phyloP scores from a whole-genome alignment of 2,329 filamentous ascomycete genomes.

The Penicillium sp. region DNA sequence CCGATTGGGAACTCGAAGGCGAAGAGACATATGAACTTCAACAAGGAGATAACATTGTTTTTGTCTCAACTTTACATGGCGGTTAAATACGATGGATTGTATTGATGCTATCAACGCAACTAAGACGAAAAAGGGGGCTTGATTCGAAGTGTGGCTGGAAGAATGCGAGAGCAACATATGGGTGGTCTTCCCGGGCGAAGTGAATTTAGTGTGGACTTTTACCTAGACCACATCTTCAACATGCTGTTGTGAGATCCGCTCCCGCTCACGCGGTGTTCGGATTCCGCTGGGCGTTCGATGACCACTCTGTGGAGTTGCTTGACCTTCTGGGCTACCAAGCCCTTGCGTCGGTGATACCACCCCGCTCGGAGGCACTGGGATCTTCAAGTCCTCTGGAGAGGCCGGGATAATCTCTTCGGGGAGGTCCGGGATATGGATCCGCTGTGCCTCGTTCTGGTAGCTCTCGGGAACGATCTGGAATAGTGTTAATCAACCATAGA shows the following conservation, averaged over 20 bases:
- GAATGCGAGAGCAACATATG: not conserved
- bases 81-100: conserved; percentile 46
- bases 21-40: conserved; percentile 84
- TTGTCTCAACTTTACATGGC: conserved; percentile 92
- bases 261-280: conserved; percentile 36
- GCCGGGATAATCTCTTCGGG: conserved; percentile 60
- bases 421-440: conserved; percentile 70
- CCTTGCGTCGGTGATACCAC: conserved; percentile 39
- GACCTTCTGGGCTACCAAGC: conserved; percentile 35
- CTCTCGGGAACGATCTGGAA: conserved; percentile 79
- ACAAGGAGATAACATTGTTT: conserved; percentile 75
- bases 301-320: conserved; percentile 38
- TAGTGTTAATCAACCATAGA: conserved; percentile 10
- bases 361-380: conserved; percentile 59
- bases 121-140: not conserved
- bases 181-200: not conserved
- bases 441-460: conserved; percentile 91
- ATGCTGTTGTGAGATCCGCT: conserved; percentile 39
- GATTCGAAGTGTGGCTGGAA: not conserved
- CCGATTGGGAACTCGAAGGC: conserved; percentile 95
- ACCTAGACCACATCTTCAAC: conserved; percentile 38
- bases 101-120: conserved; percentile 1
- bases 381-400: conserved; percentile 71
- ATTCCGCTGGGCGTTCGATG: conserved; percentile 23
- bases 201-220: not conserved